These are phyloP conservation scores for Viola pubescens DNA, from an alignment of 441 rosid genomes.

Conservation along the genomic window DNA sequence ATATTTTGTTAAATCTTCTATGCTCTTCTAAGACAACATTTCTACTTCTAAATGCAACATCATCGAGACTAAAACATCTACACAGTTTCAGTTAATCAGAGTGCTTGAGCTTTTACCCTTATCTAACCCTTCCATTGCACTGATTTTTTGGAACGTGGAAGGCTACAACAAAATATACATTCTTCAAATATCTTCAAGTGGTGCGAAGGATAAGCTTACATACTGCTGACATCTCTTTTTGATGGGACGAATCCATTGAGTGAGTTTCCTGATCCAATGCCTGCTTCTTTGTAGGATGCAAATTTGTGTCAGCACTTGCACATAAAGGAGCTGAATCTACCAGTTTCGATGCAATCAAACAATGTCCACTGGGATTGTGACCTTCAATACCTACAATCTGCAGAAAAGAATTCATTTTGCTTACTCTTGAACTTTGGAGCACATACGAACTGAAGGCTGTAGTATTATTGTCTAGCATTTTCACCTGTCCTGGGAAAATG, in stretches of 20 bases:
- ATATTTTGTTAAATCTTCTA: background rate
- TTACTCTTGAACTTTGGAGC: slow-evolving; percentile 15
- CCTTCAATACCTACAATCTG: slow-evolving; percentile 92
- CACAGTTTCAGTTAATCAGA: background rate
- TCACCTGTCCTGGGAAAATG: slow-evolving; percentile 95
- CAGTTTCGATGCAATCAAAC: slow-evolving; percentile 75
- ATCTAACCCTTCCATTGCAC: background rate
- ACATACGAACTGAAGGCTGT: slow-evolving; percentile 8
- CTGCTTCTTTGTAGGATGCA: slow-evolving; percentile 75
- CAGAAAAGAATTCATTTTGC: slow-evolving; percentile 17
- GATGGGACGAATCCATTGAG: slow-evolving; percentile 28
- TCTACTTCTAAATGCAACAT: background rate
- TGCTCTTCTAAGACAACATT: background rate
- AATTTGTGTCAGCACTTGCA: slow-evolving; percentile 26
- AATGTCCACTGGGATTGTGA: slow-evolving; percentile 93
- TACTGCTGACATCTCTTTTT: slow-evolving; percentile 59
- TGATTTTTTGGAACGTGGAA: background rate
- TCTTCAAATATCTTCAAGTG: slow-evolving; percentile 11
- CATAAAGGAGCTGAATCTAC: slow-evolving; percentile 61
- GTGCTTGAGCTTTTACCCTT: background rate
- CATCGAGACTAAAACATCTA: background rate
- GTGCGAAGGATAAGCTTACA: slow-evolving; percentile 22
- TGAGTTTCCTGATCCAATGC: slow-evolving; percentile 50
- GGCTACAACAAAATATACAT: background rate
- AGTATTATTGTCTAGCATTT: slow-evolving; percentile 13